A percentile compares a stretch with the other conserved stretches of the same genome.
phyloP scores from a whole-genome alignment of 495 filamentous ascomycete species.

The Umbilicaria muhlenbergii region DNA sequence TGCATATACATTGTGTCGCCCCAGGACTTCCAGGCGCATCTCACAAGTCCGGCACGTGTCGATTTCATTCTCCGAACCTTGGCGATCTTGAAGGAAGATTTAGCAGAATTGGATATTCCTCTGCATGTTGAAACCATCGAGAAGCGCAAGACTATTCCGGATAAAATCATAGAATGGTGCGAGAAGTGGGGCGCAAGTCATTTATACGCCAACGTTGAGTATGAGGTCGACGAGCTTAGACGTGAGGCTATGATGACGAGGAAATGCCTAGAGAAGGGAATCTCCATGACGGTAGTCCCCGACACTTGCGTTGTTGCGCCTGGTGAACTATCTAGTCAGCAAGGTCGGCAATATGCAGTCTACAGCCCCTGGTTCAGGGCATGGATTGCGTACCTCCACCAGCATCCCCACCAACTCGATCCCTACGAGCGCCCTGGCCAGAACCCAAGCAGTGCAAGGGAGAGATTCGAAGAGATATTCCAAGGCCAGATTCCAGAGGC shows the following conservation, averaged over 20 bases:
- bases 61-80: constrained; percentile 67
- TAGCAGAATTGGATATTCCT: constrained; percentile 61
- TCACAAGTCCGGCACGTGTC: constrained; percentile 53
- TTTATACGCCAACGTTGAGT: constrained; percentile 40
- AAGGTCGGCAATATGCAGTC: constrained; percentile 67
- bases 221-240: constrained; percentile 45
- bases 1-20: constrained; percentile 70
- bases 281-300: constrained; percentile 49
- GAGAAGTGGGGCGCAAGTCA: constrained; percentile 57
- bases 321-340: constrained; percentile 42
- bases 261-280: constrained; percentile 38
- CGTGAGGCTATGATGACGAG: constrained; percentile 54
- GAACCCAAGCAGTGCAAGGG: constrained; percentile 41
- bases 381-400: constrained; percentile 58
- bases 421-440: constrained; percentile 38
- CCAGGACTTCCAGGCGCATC: constrained; percentile 73
- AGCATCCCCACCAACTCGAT: constrained; percentile 48
- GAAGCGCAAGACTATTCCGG: constrained; percentile 44
- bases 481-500: constrained; percentile 41
- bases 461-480: constrained; percentile 44
- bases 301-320: constrained; percentile 76
- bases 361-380: constrained; percentile 70
- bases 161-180: constrained; percentile 51
- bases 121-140: constrained; percentile 59
- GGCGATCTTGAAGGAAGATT: constrained; percentile 44